Evolutionary conservation across 345 rosid genomes (phyloP), one percentile per base, ranked within the genome.

Genomic region (Stellera chamaejasme): DNA sequence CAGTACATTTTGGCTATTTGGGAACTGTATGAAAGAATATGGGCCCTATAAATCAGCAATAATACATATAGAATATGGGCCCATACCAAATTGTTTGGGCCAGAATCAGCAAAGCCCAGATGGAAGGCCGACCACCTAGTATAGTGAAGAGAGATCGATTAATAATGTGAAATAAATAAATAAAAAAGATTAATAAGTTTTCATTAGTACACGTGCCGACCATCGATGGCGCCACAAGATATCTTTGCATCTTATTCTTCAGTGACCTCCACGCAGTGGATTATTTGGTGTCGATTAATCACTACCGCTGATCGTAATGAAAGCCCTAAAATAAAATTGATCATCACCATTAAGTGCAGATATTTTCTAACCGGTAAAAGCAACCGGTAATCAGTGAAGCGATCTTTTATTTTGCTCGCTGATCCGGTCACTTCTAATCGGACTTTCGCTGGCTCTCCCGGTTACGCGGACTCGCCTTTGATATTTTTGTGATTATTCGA

Each of bases 201-300:
- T 19, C 23, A 19, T 19, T 0, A 13, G 23, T 23, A 48, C 52
- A 50, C 53, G 53, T 50, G 53, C 9, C 53, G 23, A 15, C 27
- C 27, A 6, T 6, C 27, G 36, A 10, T 8, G 2, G 27, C 7
- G 27, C 12, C 53, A 16, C 27, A 16, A 19, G 2, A 50, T 50
- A 50, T 19, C 32, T 48, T 15, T 27, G 9, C 23, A 7, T 14
- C 14, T n/a, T n/a, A n/a, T n/a, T n/a, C n/a, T 10, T 48, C 52
- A 14, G 9, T 32, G 39, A 32, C 39, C 53, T 27, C 11, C 53
- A 15, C 27, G 53, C 13, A 19, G 11, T 26, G 11, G 66, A 51
- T 72, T 48, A 68, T 60, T 69, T 73, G 77, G 74, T 70, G 74
- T 73, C 70, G 69, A 73, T 68, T 32, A 54, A 73, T 73, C 77